A percentile compares a stretch with the other conserved stretches of the same genome.
Evolutionary conservation across 345 rosid species (phyloP).

Genomic region (Brassica nigra): DNA sequence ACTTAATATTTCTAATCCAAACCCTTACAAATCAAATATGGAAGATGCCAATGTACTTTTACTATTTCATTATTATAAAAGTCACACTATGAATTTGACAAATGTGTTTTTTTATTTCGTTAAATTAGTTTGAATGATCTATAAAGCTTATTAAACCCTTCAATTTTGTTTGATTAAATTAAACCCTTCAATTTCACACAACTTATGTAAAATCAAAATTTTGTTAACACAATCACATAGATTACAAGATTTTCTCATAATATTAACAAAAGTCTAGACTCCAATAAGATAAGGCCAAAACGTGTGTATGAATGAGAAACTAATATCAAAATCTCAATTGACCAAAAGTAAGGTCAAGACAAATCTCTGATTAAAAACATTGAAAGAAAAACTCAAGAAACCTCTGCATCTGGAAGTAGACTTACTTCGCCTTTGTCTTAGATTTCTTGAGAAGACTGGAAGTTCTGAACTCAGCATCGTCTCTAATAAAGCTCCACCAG

Average conservation of each 20-base stretch:
- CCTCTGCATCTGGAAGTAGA: constrained; percentile 22
- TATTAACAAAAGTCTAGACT: not conserved
- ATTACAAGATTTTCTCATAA: constrained; percentile 39
- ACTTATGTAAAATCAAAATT: not conserved
- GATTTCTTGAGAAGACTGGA: constrained; percentile 48
- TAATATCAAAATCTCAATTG: constrained; percentile 25
- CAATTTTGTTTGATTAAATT: too few relatives aligned
- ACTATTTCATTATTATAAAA: too few relatives aligned
- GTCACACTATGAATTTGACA: too few relatives aligned
- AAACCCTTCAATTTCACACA: not conserved
- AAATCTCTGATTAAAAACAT: constrained; percentile 1
- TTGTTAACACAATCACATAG: constrained; percentile 14
- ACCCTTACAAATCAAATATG: too few relatives aligned
- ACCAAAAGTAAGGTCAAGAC: constrained; percentile 10
- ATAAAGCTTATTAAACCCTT: too few relatives aligned
- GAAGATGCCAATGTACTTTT: too few relatives aligned
- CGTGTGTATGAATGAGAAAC: not conserved
- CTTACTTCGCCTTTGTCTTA: constrained; percentile 39
- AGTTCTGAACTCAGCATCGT: constrained; percentile 60
- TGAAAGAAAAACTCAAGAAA: not conserved
- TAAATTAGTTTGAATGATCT: too few relatives aligned
- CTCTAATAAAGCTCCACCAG: constrained; percentile 81
- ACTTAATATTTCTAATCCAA: too few relatives aligned
- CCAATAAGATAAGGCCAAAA: not conserved
- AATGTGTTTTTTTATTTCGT: too few relatives aligned